A percentile compares a stretch with the other conserved stretches of the same genome.
Evolutionary conservation across 2,329 filamentous ascomycete species (phyloP).

Genomic region (Pseudogymnoascus sp.): DNA sequence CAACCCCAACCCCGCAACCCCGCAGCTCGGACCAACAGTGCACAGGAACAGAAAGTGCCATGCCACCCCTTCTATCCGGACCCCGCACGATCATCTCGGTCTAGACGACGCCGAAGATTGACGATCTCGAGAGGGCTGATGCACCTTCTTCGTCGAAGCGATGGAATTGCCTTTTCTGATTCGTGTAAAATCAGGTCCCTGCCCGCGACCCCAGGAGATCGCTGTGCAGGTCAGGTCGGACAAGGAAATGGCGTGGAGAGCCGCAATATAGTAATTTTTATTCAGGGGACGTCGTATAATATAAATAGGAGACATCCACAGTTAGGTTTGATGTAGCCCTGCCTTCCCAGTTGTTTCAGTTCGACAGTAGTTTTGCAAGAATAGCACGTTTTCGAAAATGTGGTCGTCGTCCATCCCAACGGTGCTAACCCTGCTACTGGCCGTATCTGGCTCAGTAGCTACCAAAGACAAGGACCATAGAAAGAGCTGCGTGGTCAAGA

Average conservation of each 20-base stretch:
- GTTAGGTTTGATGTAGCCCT: background rate
- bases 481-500: conserved; percentile 17
- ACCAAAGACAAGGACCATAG: conserved; percentile 26
- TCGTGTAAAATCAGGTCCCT: background rate
- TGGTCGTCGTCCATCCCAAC: background rate
- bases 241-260: background rate
- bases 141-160: background rate
- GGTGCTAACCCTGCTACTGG: background rate
- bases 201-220: background rate
- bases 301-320: background rate
- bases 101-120: background rate
- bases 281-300: background rate
- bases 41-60: background rate
- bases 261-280: background rate
- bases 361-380: background rate
- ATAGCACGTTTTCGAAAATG: background rate
- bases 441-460: background rate
- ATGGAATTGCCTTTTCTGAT: background rate
- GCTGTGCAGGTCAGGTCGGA: background rate
- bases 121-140: background rate
- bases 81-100: background rate
- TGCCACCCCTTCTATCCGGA: background rate
- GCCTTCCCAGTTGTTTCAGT: background rate
- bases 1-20: background rate
- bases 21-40: background rate